Evolutionary conservation across 495 filamentous ascomycete genomes (phyloP).

Genomic region (Talaromyces stipitatus): DNA sequence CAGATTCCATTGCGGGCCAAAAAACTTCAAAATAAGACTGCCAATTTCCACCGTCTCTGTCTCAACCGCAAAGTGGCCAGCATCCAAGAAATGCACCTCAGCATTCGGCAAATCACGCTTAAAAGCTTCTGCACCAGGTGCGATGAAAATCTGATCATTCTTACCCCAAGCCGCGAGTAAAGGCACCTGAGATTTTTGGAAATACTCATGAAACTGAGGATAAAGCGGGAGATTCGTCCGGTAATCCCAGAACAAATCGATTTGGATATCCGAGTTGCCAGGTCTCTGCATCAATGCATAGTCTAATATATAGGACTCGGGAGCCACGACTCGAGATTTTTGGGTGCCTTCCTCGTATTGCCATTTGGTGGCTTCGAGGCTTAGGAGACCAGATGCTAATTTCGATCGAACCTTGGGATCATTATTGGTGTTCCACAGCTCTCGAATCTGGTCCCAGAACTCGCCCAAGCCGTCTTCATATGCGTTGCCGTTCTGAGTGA

Average conservation of each 20-base stretch:
- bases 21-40: conserved; percentile 36
- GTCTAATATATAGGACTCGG: conserved; percentile 45
- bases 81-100: conserved; percentile 46
- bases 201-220: conserved; percentile 50
- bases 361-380: conserved; percentile 38
- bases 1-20: conserved; percentile 19
- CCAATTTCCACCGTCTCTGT: conserved; percentile 43
- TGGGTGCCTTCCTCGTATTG: conserved; percentile 48
- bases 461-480: conserved; percentile 50
- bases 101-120: conserved; percentile 44
- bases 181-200: conserved; percentile 44
- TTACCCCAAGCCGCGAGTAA: conserved; percentile 56
- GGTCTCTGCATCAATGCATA: conserved; percentile 38
- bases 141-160: conserved; percentile 50
- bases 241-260: conserved; percentile 53
- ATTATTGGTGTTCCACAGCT: conserved; percentile 35
- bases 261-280: conserved; percentile 47
- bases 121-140: conserved; percentile 52
- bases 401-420: conserved; percentile 30
- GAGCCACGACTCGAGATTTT: conserved; percentile 29
- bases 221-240: conserved; percentile 47
- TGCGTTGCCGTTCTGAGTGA: conserved; percentile 59
- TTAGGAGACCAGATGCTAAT: conserved; percentile 24
- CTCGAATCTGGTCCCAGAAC: conserved; percentile 46
- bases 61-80: conserved; percentile 59